Evolutionary conservation across 805 yeast genomes (phyloP).

Genomic region (Yarrowia sp.): DNA sequence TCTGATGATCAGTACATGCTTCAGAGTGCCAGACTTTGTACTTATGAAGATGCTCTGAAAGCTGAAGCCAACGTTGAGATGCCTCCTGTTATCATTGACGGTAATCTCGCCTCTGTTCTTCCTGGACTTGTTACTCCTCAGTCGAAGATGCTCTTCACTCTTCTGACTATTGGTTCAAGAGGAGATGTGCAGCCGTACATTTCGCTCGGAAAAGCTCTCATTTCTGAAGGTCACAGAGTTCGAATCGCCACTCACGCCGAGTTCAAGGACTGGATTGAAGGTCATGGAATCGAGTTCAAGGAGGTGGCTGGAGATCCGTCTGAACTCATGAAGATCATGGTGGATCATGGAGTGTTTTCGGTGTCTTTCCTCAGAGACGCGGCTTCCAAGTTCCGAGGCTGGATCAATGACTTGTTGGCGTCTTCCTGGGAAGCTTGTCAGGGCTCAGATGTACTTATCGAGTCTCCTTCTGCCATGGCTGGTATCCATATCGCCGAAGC

Average conservation of each 20-base stretch:
- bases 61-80: slow-evolving; percentile 29
- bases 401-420: slow-evolving; percentile 72
- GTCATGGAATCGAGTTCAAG: slow-evolving; percentile 64
- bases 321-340: slow-evolving; percentile 89
- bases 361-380: slow-evolving; percentile 84
- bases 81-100: slow-evolving; percentile 29
- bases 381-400: slow-evolving; percentile 67
- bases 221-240: slow-evolving; percentile 78
- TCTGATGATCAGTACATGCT: slow-evolving; percentile 31
- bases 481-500: slow-evolving; percentile 96
- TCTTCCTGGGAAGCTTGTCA: slow-evolving; percentile 89
- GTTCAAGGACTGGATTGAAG: slow-evolving; percentile 69
- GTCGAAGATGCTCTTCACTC: slow-evolving; percentile 50
- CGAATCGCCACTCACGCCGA: slow-evolving; percentile 84
- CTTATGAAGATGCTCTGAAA: slow-evolving; percentile 62
- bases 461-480: slow-evolving; percentile 95
- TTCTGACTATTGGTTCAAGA: slow-evolving; percentile 88
- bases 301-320: slow-evolving; percentile 91
- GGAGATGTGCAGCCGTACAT: slow-evolving; percentile 98
- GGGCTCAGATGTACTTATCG: slow-evolving; percentile 75
- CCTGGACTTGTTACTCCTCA: slow-evolving; percentile 5
- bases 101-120: background rate
- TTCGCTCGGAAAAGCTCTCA: slow-evolving; percentile 77
- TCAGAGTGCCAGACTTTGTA: slow-evolving; percentile 58
- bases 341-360: slow-evolving; percentile 82